Base-by-base conservation (phyloP, 805 yeast species). In the Zygosaccharomyces siamensis region DNA sequence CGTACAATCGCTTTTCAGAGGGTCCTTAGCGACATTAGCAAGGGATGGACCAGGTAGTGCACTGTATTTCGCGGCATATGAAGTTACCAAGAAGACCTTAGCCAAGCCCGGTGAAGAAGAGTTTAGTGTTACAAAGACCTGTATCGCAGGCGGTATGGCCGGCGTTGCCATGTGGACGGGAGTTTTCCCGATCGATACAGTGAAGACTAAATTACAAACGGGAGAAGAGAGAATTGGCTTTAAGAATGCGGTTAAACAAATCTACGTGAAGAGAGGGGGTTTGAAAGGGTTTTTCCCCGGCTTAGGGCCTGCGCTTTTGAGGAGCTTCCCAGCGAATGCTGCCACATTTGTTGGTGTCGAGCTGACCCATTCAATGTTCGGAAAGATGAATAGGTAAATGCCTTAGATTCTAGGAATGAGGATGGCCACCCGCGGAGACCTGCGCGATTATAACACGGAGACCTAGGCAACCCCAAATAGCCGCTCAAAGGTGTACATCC, bases 291-390 rank as follows among this genome's bases (percentile, higher is more conserved):
- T 92, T 72, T 92, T 90, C 87, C 98, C 98, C 2, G 99, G 99
- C 49, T 76, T 92, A 20, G 97, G 97, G 0, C 97, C 99, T 5
- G 98, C 98, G 1, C 72, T 92, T 61, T 80, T 88, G 26, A 79
- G 99, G 68, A 84, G 95, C 38, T 92, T 93, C 85, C 98, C 98
- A 3, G 98, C 98, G 20, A 92, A 93, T 69, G 99, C 99, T n/a
- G 98, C 99, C 7, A 90, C 98, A 2, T 92, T 92, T 72, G 78
- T 89, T 31, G 99, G 98, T 41, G 98, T 92, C 27, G 99, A 92
- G 67, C 62, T 45, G 32, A 45, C 47, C 23, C 42, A 37, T 14
- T 20, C 40, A 24, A 33, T 14, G 5, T 33, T 33, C 5, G 16
- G 16, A 11, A 14, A 33, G 20, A 33, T 14, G 37, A 33, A 33